Conservation (phyloP, 495 filamentous ascomycete genomes). For the Wilcoxina mikolae region DNA sequence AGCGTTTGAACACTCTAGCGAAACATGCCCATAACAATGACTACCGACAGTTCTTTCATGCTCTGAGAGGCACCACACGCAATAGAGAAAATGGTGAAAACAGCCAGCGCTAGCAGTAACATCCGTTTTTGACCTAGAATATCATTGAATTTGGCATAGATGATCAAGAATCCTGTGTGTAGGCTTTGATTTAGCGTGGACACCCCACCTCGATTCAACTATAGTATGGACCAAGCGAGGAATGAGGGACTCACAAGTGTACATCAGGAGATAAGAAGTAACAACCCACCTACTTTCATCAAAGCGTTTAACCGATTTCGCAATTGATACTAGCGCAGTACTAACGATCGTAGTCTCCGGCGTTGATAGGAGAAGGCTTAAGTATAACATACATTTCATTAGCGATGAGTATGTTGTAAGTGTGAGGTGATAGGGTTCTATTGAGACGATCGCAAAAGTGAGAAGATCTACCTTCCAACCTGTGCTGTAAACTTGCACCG, state of each 20-base stretch:
- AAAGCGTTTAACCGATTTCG: background rate
- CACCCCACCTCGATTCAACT: too few species aligned
- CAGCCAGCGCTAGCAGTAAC: slow-evolving; percentile 28
- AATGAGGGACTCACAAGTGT: background rate
- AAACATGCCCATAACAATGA: background rate
- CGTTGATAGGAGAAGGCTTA: background rate
- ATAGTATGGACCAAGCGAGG: background rate
- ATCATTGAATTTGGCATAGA: slow-evolving; percentile 2
- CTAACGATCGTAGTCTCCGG: background rate
- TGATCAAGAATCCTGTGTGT: background rate
- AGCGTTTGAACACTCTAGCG: background rate
- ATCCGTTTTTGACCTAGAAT: background rate
- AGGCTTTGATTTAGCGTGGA: background rate
- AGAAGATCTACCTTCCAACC: background rate
- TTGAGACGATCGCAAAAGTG: background rate
- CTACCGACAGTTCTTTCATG: slow-evolving; percentile 36
- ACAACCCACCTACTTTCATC: background rate
- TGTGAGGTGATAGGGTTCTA: background rate
- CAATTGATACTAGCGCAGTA: background rate
- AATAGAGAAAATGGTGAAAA: slow-evolving; percentile 40
- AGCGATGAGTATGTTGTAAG: background rate
- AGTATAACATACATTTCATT: background rate
- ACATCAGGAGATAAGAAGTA: background rate
- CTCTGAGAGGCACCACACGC: slow-evolving; percentile 37
- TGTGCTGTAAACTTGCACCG: background rate